Percentiles rank a stretch among this genome's conserved stretches.
Conservation (phyloP, 108 stramenopile species). For the Discostella pseudostelligera region DNA sequence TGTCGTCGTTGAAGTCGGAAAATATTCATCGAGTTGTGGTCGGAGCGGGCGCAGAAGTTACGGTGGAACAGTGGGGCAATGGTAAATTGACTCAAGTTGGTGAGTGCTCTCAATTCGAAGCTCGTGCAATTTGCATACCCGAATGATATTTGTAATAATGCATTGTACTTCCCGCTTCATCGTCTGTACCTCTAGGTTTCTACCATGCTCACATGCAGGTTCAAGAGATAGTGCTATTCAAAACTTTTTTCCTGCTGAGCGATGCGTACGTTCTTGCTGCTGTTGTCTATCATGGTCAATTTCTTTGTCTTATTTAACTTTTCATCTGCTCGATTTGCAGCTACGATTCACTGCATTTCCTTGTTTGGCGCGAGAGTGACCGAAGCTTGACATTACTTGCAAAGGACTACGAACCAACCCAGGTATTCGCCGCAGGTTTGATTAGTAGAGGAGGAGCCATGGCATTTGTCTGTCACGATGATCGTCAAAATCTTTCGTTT, state of each 20-base stretch:
- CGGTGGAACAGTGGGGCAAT: constrained; percentile 86
- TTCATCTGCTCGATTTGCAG: constrained; percentile 22
- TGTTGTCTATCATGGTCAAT: not conserved
- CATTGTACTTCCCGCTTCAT: no score
- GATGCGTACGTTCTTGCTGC: constrained; percentile 53
- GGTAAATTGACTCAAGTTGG: constrained; percentile 82
- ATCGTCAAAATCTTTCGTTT: constrained; percentile 85
- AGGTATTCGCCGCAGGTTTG: constrained; percentile 80
- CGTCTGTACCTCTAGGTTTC: no score
- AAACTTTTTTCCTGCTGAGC: constrained; percentile 76
- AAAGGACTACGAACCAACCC: constrained; percentile 84
- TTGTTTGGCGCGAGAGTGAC: constrained; percentile 88
- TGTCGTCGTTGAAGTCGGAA: constrained; percentile 74
- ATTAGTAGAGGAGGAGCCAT: constrained; percentile 75
- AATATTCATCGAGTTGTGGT: constrained; percentile 70
- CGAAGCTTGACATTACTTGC: constrained; percentile 84
- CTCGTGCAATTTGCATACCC: no score
- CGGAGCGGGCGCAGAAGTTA: constrained; percentile 84
- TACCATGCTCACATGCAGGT: constrained; percentile 88
- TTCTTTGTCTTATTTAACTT: not conserved
- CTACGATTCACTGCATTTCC: constrained; percentile 85
- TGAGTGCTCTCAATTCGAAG: no score
- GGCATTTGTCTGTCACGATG: constrained; percentile 86
- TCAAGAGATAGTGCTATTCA: constrained; percentile 75
- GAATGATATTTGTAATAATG: no score